Base-by-base conservation (phyloP, 257 asterid genomes). In the Prunella vulgaris region DNA sequence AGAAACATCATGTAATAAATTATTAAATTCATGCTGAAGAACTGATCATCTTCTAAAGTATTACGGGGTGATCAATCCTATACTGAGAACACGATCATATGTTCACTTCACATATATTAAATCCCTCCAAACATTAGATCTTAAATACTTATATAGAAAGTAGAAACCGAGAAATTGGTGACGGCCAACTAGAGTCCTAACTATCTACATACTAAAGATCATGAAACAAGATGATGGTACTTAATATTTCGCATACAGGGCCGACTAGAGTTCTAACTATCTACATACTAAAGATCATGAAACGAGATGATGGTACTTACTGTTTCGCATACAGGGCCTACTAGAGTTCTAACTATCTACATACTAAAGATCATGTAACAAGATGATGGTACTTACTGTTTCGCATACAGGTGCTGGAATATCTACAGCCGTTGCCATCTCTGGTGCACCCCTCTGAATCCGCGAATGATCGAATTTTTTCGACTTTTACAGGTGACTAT, bases 381-480 rank as follows among this genome's bases (percentile, higher is more conserved):
- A 22, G 21, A 27, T 27, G 51, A 64, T 20, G 7, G 27, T 25
- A 64, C 88, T 83, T 83, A 83, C 88, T 59, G 70, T 62, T 67
- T 80, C 79, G 68, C 69, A 64, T 25, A 75, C 13, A 52, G 88
- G 66, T 63, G 66, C 75, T 73, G 72, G 72, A 76, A 80, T 64
- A 60, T 81, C 78, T 40, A 80, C 84, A 46, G 65, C 79, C 14
- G 84, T 51, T 52, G 85, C 84, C 84, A 83, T 83, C 51, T 66
- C 80, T 30, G 80, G 40, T 28, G 57, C 73, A 27, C 65, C 57
- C 35, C 73, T 24, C 25, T 56, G 76, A 64, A 76, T 77, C 79
- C 24, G 63, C 73, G 6, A 20, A 4, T 66, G 59, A 58, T 21
- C 13, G 27, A 51, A 62, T 61, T 37, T 57, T 60, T 57, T 3